Evolutionary conservation across 768 basidiomycete genomes (phyloP), one percentile per base, ranked within the genome.

Genomic region (Sporobolomyces phaffii): DNA sequence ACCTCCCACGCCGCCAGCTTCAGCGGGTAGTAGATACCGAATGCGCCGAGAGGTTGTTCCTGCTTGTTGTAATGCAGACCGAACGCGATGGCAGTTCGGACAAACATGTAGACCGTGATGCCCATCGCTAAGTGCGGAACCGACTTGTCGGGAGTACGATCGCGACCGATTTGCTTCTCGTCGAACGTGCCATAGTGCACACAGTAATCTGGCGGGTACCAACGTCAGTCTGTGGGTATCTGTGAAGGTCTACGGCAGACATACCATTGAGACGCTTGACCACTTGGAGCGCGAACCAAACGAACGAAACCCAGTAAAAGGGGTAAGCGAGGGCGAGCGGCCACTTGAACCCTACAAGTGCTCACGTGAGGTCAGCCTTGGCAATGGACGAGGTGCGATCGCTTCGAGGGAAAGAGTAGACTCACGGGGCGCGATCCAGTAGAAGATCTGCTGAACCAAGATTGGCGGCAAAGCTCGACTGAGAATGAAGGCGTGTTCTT

Each of bases 131-230:
- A 61, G 13, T 58, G 36, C 33, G 58, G 51, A n/a, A 68, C 66
- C n/a, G 61, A 62, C 43, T 62, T 59, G 61, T 68, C 66, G 11
- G 66, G 66, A 22, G 66, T 68, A 5, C 66, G 54, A 31, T 68
- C 66, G 13, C 66, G 54, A n/a, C 61, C 60, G n/a, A 62, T 62
- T 6, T 68, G 41, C 61, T 59, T 59, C 61, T 68, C 66, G 49
- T 68, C 66, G 5, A 68, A 49, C 13, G 57, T 59, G 22, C 66
- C 66, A 36, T 59, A 51, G n/a, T 41, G 10, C n/a, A 68, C 66
- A 36, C 66, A 68, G 43, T 52, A 52, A 33, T 40, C 65, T 67
- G 48, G 5, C 14, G 38, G n/a, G n/a, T n/a, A n/a, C n/a, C n/a
- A n/a, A n/a, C n/a, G n/a, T n/a, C n/a, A n/a, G n/a, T n/a, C n/a